Conservation (phyloP, 352 stramenopile species). For the Pythium coloratum region DNA sequence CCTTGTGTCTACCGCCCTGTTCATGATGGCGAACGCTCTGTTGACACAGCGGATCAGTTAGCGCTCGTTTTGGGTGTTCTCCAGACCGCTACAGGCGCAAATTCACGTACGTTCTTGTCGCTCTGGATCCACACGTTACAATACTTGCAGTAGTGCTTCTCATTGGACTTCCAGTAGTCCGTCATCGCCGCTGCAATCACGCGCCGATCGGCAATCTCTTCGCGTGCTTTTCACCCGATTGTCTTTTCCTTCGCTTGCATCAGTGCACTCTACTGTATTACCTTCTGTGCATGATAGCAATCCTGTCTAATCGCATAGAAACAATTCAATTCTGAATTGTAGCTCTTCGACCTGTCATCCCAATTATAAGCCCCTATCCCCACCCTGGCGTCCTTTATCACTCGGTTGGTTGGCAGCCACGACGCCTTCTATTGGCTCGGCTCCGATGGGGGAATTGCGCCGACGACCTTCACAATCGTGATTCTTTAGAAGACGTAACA, state of each 20-base stretch:
- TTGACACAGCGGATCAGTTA: background rate
- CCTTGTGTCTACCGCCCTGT: conserved; percentile 72
- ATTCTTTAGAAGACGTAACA: conserved; percentile 87
- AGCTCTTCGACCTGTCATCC: background rate
- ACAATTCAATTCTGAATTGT: conserved; percentile 31
- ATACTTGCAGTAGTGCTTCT: conserved; percentile 85
- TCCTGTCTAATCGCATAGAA: conserved; percentile 2
- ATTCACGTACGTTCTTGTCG: conserved; percentile 45
- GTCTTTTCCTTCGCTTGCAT: conserved; percentile 1
- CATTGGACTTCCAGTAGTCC: conserved; percentile 65
- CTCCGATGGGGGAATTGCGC: conserved; percentile 6
- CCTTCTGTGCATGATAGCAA: conserved; percentile 9
- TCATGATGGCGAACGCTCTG: conserved; percentile 86
- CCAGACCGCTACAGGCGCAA: background rate
- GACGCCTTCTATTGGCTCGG: conserved; percentile 36
- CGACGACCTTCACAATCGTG: conserved; percentile 49
- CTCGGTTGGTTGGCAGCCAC: conserved; percentile 27
- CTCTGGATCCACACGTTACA: conserved; percentile 89
- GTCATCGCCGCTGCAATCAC: conserved; percentile 40
- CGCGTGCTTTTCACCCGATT: background rate
- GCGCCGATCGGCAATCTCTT: background rate
- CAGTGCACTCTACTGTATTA: background rate
- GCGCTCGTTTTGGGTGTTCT: background rate
- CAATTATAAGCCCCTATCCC: conserved; percentile 13
- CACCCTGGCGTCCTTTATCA: background rate